Evolutionary conservation across 805 yeast genomes (phyloP).

Genomic region (Metschnikowia chrysomelidarum): DNA sequence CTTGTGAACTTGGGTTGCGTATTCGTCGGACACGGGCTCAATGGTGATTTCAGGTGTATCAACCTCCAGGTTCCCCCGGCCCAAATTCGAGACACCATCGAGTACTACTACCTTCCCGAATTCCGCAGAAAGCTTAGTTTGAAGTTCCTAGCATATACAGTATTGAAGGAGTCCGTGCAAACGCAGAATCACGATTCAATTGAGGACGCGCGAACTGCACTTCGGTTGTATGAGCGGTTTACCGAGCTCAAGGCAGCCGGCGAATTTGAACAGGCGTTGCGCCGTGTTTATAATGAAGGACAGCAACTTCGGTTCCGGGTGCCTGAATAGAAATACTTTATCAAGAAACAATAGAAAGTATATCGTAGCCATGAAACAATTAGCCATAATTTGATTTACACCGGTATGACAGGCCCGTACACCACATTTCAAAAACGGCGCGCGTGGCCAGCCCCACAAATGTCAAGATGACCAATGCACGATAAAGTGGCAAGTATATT

Average conservation of each 20-base stretch:
- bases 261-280: conserved; percentile 58
- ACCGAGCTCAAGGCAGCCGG: conserved; percentile 58
- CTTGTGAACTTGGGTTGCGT: conserved; percentile 83
- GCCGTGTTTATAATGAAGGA: conserved; percentile 71
- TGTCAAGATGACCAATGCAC: too few species aligned
- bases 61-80: conserved; percentile 81
- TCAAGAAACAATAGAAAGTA: too few species aligned
- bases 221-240: conserved; percentile 71
- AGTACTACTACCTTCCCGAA: conserved; percentile 70
- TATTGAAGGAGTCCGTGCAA: conserved; percentile 76
- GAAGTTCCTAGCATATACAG: conserved; percentile 79
- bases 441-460: too few species aligned
- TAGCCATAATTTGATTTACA: too few species aligned
- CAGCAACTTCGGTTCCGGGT: conserved; percentile 52
- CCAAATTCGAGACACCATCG: conserved; percentile 90
- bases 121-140: conserved; percentile 77
- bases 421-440: too few species aligned
- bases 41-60: conserved; percentile 89
- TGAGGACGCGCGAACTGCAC: conserved; percentile 91
- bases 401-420: too few species aligned
- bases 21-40: conserved; percentile 92
- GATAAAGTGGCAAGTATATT: too few species aligned
- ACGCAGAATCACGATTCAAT: conserved; percentile 95
- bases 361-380: too few species aligned
- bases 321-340: conserved; percentile 40